phyloP scores from a whole-genome alignment of 2,329 filamentous ascomycete genomes.

The Neonectria ditissima region DNA sequence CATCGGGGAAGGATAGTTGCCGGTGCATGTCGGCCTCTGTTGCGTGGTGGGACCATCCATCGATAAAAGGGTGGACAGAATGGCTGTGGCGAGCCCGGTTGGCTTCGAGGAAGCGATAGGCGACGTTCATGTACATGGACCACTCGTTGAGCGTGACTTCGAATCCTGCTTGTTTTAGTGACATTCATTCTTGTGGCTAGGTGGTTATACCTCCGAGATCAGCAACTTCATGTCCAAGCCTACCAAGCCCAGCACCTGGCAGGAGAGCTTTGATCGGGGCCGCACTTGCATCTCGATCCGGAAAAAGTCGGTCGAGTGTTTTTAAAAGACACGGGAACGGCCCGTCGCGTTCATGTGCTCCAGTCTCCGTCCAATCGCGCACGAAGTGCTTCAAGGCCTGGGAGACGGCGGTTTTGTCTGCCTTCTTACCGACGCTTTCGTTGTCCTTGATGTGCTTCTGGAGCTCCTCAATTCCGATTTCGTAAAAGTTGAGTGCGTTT shows the following conservation, averaged over 20 bases:
- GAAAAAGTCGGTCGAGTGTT: slow-evolving; percentile 49
- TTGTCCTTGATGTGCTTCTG: slow-evolving; percentile 54
- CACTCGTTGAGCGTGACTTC: slow-evolving; percentile 68
- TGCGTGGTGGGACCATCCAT: slow-evolving; percentile 68
- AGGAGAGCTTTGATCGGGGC: slow-evolving; percentile 56
- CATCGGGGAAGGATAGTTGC: slow-evolving; percentile 59
- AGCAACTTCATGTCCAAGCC: slow-evolving; percentile 64
- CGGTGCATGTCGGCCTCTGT: slow-evolving; percentile 61
- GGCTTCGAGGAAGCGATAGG: slow-evolving; percentile 61
- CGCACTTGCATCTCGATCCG: slow-evolving; percentile 29
- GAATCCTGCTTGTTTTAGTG: slow-evolving; percentile 50
- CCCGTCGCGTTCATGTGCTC: slow-evolving; percentile 58
- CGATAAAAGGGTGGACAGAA: slow-evolving; percentile 63
- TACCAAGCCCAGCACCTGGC: slow-evolving; percentile 65
- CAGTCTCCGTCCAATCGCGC: slow-evolving; percentile 66
- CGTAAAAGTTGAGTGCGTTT: slow-evolving; percentile 60
- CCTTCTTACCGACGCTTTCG: slow-evolving; percentile 51
- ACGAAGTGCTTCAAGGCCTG: slow-evolving; percentile 69
- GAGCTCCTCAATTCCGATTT: slow-evolving; percentile 57
- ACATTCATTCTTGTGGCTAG: background rate
- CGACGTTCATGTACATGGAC: slow-evolving; percentile 68
- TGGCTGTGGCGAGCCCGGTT: slow-evolving; percentile 41
- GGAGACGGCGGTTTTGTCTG: slow-evolving; percentile 61
- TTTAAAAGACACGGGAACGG: slow-evolving; percentile 55
- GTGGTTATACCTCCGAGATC: slow-evolving; percentile 50